Evolutionary conservation across 2,329 filamentous ascomycete genomes (phyloP).

Genomic region (Orbilia quercus): DNA sequence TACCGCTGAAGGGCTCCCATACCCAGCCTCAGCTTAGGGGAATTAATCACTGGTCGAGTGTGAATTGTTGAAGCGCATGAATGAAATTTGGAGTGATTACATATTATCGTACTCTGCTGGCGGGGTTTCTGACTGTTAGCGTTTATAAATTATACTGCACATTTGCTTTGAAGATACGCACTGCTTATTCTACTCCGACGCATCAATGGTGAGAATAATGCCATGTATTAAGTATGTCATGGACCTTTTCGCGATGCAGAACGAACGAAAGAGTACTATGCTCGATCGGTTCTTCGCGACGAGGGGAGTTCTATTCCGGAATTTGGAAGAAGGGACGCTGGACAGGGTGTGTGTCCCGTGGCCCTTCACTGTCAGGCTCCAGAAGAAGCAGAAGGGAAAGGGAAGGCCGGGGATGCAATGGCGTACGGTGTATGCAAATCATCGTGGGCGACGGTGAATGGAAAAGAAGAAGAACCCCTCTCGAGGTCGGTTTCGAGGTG

Average conservation of each 20-base stretch:
- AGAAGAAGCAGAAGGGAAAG: background rate
- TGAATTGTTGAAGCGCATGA: no score
- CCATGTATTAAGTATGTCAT: no score
- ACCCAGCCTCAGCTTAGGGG: background rate
- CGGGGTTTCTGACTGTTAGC: background rate
- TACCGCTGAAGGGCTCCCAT: conserved; percentile 4
- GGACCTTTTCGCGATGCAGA: conserved; percentile 4
- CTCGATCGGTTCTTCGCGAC: conserved; percentile 13
- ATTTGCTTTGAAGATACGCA: background rate
- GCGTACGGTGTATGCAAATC: conserved; percentile 45
- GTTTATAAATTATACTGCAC: background rate
- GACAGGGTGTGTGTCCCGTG: conserved; percentile 44
- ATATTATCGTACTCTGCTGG: no score
- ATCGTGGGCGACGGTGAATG: conserved; percentile 54
- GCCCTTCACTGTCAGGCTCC: conserved; percentile 38
- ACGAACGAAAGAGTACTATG: background rate
- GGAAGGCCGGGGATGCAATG: background rate
- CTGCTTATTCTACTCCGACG: background rate
- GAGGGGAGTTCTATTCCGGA: conserved; percentile 5
- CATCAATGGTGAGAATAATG: no score
- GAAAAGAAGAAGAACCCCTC: conserved; percentile 15
- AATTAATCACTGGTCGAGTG: no score
- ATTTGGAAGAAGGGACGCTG: conserved; percentile 12
- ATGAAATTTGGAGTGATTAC: no score
- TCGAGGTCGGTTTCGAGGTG: conserved; percentile 9